phyloP scores from a whole-genome alignment of 768 basidiomycete species.

The Calocera cornea region DNA sequence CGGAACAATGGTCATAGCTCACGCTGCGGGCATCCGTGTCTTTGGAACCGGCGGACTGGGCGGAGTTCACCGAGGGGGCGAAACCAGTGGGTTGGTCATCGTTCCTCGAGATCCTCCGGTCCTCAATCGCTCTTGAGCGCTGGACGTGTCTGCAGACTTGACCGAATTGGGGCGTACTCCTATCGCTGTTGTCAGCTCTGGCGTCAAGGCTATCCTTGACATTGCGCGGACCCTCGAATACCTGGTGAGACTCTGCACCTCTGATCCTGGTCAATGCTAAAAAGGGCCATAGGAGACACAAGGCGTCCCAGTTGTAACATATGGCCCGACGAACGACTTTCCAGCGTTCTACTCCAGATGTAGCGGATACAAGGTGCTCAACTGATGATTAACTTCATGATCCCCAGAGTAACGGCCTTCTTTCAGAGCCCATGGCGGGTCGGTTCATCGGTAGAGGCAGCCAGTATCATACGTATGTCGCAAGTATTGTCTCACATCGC shows the following conservation, averaged over 20 bases:
- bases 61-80: constrained; percentile 69
- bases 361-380: constrained; percentile 62
- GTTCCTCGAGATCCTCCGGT: neutral
- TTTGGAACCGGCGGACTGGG: constrained; percentile 90
- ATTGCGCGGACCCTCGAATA: constrained; percentile 47
- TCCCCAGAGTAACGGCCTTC: neutral
- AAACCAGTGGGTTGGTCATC: constrained; percentile 37
- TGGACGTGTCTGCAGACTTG: constrained; percentile 92
- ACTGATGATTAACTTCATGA: neutral
- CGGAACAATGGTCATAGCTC: constrained; percentile 30
- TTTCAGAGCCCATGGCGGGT: constrained; percentile 67
- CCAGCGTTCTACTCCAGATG: constrained; percentile 85
- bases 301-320: constrained; percentile 81
- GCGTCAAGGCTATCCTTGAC: constrained; percentile 89
- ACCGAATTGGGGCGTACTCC: constrained; percentile 79
- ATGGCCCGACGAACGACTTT: constrained; percentile 62
- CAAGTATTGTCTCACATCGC: no score
- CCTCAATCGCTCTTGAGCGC: constrained; percentile 34
- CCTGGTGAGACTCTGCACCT: constrained; percentile 34
- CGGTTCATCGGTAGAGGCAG: constrained; percentile 48
- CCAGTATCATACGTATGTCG: constrained; percentile 54
- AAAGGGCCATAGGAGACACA: constrained; percentile 61
- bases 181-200: constrained; percentile 83
- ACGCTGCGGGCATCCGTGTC: constrained; percentile 75
- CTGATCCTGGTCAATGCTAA: neutral